Conservation (phyloP, 2,329 filamentous ascomycete species). For the Fusarium annulatum region DNA sequence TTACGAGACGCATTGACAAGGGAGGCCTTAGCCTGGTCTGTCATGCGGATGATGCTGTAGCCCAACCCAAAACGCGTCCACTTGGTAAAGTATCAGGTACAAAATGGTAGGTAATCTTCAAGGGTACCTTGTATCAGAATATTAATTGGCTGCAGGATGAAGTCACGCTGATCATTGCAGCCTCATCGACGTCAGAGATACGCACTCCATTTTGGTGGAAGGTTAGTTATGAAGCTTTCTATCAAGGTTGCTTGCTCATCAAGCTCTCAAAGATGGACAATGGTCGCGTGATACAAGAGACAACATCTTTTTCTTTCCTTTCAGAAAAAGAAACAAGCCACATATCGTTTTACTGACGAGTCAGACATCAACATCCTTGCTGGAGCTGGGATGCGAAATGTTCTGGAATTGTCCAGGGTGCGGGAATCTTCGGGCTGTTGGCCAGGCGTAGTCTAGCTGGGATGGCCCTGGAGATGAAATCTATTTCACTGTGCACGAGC, state of each 20-base stretch:
- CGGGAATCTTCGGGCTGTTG: slow-evolving; percentile 33
- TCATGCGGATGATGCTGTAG: slow-evolving; percentile 22
- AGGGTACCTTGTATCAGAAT: slow-evolving; percentile 35
- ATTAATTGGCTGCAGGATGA: slow-evolving; percentile 39
- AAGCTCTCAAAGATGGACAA: not conserved
- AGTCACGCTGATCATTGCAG: slow-evolving; percentile 40
- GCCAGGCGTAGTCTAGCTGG: slow-evolving; percentile 24
- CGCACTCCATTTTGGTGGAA: not conserved
- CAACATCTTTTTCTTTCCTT: not conserved
- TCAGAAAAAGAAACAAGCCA: not conserved
- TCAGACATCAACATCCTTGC: slow-evolving; percentile 28
- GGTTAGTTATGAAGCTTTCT: not conserved
- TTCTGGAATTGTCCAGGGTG: slow-evolving; percentile 31
- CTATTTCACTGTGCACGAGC: slow-evolving; percentile 26
- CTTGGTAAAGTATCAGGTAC: slow-evolving; percentile 20
- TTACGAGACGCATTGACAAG: slow-evolving; percentile 36
- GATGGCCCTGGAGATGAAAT: slow-evolving; percentile 32
- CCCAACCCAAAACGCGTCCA: not conserved
- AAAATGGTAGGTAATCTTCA: slow-evolving; percentile 14
- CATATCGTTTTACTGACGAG: not conserved
- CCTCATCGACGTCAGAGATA: slow-evolving; percentile 34
- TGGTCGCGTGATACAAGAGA: slow-evolving; percentile 22
- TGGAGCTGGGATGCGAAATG: not conserved
- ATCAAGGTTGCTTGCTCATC: not conserved
- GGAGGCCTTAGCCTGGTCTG: slow-evolving; percentile 12